Evolutionary conservation across 306 rosid genomes (phyloP), one percentile per base, ranked within the genome.

Genomic region (Dalbergia cochinchinensis): DNA sequence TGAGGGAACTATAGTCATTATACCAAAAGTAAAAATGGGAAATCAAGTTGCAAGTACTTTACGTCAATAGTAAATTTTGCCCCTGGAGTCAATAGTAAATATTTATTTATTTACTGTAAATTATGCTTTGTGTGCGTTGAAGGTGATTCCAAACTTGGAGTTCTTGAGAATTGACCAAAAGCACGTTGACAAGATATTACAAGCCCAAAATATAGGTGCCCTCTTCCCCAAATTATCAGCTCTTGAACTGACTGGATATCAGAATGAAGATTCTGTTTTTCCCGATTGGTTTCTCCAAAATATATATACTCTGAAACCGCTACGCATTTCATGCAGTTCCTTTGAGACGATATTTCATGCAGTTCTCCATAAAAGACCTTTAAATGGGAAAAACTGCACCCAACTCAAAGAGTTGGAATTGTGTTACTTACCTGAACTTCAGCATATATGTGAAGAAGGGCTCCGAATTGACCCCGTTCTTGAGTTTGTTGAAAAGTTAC

Each of bases 61-160:
- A 16, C 12, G 54, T 48, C 54, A 48, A 48, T 11, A 11, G 31
- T 26, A 26, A 26, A 26, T 26, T 26, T 26, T 26, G 31, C 31
- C 31, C 26, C 31, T 2, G 31, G 31, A 26, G 31, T 26, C 31
- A 26, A 26, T 26, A 26, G 31, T 26, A 26, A 26, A 26, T 26
- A 26, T 26, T 26, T 1, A 26, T 26, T 1, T 26, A 26, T 26
- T 26, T 26, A 18, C 8, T 7, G 11, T 7, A 19, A 15, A 64
- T 34, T 37, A 4, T 65, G 26, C 31, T n/a, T n/a, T n/a, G n/a
- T n/a, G n/a, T n/a, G 10, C 10, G 8, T 16, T 67, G 5, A 11
- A 72, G 77, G 16, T 57, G 10, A 33, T 72, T 6, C 65, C 64
- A 3, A 57, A 34, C 5, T 57, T 73, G 78, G 55, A 26, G 35